Evolutionary conservation across 2,329 filamentous ascomycete genomes (phyloP).

Genomic region (Colletotrichum graminicola): DNA sequence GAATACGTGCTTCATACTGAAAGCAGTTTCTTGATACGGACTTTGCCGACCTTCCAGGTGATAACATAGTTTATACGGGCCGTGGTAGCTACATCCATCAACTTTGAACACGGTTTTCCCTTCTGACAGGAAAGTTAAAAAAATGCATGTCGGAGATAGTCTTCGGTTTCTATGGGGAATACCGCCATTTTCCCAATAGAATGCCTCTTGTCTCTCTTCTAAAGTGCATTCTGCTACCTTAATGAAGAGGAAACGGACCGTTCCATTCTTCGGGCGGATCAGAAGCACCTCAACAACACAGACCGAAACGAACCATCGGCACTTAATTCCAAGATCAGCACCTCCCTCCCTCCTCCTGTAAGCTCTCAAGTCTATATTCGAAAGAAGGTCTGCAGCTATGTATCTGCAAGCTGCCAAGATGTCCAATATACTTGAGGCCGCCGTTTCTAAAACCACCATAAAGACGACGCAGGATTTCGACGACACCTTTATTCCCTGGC

Average conservation of each 20-base stretch:
- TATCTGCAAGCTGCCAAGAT: background rate
- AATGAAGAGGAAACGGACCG: accelerated
- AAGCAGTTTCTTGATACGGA: no score
- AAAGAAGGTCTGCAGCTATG: background rate
- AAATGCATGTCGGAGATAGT: background rate
- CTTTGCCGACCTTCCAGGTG: constrained; percentile 44
- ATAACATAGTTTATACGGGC: background rate
- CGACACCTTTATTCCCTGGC: background rate
- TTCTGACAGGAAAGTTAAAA: background rate
- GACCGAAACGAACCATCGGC: background rate
- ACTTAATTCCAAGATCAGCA: background rate
- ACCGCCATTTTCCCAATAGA: background rate
- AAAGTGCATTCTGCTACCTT: background rate
- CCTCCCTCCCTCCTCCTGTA: no score
- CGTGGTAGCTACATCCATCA: background rate
- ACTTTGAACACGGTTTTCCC: background rate
- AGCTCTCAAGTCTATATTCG: no score
- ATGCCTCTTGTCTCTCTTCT: background rate
- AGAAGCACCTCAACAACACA: background rate
- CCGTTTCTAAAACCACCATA: background rate
- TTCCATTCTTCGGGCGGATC: background rate
- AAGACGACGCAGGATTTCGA: background rate
- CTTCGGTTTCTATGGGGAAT: background rate
- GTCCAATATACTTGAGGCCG: background rate
- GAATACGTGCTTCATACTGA: no score